These are phyloP conservation scores for Ceratocystis variospora DNA, from an alignment of 2,329 filamentous ascomycete genomes.

Conservation along the genomic window DNA sequence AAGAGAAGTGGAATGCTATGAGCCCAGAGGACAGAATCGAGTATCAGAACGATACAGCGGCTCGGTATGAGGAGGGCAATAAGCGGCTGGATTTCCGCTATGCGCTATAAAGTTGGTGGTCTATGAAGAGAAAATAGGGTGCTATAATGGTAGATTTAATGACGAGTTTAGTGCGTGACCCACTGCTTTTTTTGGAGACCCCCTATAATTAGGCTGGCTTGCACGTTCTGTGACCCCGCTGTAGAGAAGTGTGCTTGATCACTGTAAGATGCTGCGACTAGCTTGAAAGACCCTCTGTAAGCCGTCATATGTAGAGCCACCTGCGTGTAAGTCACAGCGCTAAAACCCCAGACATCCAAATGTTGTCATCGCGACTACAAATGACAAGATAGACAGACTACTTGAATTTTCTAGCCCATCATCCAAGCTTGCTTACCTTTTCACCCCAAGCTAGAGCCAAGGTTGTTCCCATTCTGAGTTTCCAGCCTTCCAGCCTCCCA, in stretches of 20 bases:
- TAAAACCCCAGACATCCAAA: not conserved
- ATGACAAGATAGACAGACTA: conserved; percentile 7
- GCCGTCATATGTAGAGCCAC: not conserved
- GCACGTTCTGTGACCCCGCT: too few species aligned
- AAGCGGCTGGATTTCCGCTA: conserved; percentile 21
- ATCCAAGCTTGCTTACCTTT: not conserved
- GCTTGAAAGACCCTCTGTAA: not conserved
- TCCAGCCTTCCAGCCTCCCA: not conserved
- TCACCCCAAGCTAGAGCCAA: not conserved
- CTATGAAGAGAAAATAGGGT: not conserved
- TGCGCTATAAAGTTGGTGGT: conserved; percentile 18
- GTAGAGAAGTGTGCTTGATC: too few species aligned
- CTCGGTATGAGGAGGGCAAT: conserved; percentile 20
- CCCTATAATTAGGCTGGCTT: too few species aligned
- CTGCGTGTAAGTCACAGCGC: not conserved
- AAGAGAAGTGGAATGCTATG: conserved; percentile 17
- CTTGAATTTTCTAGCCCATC: not conserved
- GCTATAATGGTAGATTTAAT: not conserved
- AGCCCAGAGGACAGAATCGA: conserved; percentile 16
- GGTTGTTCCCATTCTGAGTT: not conserved
- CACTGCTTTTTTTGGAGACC: too few species aligned
- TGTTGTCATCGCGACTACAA: conserved; percentile 9
- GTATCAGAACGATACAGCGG: conserved; percentile 19
- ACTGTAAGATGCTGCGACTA: too few species aligned
- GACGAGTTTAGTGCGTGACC: too few species aligned